Conservation (phyloP, 2,329 filamentous ascomycete genomes). For the Fusarium praegraminearum region DNA sequence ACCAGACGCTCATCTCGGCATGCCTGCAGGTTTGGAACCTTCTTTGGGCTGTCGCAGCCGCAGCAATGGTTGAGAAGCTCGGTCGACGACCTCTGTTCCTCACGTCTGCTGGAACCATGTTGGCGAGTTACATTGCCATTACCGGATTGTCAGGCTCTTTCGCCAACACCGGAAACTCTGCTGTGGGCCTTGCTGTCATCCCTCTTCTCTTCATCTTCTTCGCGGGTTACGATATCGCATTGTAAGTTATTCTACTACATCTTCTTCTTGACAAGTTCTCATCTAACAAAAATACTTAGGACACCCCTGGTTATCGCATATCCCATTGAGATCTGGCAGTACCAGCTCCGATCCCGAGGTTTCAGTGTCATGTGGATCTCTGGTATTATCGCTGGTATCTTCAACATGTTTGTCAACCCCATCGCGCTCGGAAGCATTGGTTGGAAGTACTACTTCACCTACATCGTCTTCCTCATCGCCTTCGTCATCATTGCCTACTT, state of each 20-base stretch:
- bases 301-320: conserved; percentile 3
- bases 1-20: conserved; percentile 8
- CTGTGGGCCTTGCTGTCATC: conserved; percentile 1
- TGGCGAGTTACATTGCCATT: neutral
- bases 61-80: neutral
- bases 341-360: neutral
- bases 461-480: neutral
- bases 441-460: conserved; percentile 16
- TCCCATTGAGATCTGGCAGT: conserved; percentile 19
- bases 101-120: conserved; percentile 3
- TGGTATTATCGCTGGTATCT: neutral
- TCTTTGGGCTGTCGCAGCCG: conserved; percentile 5
- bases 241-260: conserved; percentile 6
- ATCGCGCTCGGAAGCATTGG: conserved; percentile 13
- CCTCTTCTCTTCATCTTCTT: conserved; percentile 10
- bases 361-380: neutral
- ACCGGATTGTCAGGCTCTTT: neutral
- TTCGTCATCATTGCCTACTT: conserved; percentile 1
- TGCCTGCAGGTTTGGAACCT: conserved; percentile 14
- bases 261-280: neutral
- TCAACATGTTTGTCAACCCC: conserved; percentile 16
- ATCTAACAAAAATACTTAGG: neutral
- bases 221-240: conserved; percentile 6
- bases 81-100: conserved; percentile 2
- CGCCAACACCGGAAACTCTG: neutral